Evolutionary conservation across 2,329 filamentous ascomycete species (phyloP).

Genomic region (Fusarium sp.): DNA sequence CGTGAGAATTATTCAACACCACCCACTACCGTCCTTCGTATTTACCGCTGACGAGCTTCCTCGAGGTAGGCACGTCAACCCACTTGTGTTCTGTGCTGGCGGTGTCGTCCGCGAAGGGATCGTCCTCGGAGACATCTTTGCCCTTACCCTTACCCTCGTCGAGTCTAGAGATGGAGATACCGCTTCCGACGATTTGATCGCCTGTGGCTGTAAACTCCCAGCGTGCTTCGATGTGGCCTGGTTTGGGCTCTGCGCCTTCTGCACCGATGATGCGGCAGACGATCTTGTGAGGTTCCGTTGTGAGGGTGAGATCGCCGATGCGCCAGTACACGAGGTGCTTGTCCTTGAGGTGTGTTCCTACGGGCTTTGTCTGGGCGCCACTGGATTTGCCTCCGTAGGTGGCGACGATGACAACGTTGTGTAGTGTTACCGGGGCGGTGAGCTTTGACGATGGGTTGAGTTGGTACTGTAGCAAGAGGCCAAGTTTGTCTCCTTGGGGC

Average conservation of each 20-base stretch:
- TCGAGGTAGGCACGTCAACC: constrained; percentile 71
- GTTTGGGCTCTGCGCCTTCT: constrained; percentile 73
- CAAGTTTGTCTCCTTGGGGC: constrained; percentile 83
- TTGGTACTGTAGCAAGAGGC: constrained; percentile 83
- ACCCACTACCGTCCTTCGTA: constrained; percentile 67
- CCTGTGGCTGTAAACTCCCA: constrained; percentile 71
- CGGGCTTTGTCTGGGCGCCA: constrained; percentile 79
- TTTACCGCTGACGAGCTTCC: constrained; percentile 78
- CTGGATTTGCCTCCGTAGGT: constrained; percentile 75
- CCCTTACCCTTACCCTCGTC: constrained; percentile 62
- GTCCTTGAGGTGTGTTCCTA: constrained; percentile 81
- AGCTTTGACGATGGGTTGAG: constrained; percentile 75
- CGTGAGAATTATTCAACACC: constrained; percentile 6
- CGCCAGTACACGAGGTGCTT: constrained; percentile 84
- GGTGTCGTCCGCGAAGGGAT: constrained; percentile 73
- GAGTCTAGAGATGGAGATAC: constrained; percentile 70
- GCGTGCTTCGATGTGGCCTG: constrained; percentile 81
- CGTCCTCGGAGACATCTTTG: constrained; percentile 60
- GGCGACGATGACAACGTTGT: constrained; percentile 79
- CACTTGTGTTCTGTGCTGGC: constrained; percentile 57
- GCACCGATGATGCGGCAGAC: constrained; percentile 82
- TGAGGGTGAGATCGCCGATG: constrained; percentile 76
- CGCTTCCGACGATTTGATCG: constrained; percentile 60
- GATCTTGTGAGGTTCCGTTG: constrained; percentile 75
- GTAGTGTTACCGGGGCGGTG: constrained; percentile 55